These are phyloP conservation scores for Sarocladium oryzae DNA, from an alignment of 2,329 filamentous ascomycete species.

Conservation along the genomic window DNA sequence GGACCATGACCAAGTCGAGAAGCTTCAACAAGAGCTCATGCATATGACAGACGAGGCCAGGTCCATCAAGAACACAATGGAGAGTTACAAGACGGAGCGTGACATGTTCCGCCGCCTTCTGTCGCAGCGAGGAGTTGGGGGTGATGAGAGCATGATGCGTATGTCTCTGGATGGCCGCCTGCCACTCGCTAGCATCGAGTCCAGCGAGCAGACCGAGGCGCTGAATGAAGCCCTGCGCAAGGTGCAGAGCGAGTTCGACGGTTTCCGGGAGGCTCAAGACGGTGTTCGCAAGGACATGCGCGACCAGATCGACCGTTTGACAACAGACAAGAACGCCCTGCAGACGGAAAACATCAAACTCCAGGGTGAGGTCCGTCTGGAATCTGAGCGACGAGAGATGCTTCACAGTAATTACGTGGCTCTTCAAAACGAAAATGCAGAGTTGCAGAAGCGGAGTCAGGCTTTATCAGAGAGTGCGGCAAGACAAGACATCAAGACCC, in stretches of 20 bases:
- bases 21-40: conserved; percentile 64
- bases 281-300: conserved; percentile 77
- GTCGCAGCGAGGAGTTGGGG: conserved; percentile 58
- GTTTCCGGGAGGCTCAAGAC: conserved; percentile 77
- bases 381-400: conserved; percentile 81
- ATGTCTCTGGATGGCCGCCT: conserved; percentile 59
- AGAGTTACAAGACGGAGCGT: conserved; percentile 91
- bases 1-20: conserved; percentile 66
- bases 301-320: conserved; percentile 75
- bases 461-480: conserved; percentile 73
- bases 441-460: conserved; percentile 78
- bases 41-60: conserved; percentile 78
- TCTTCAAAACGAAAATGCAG: conserved; percentile 75
- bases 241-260: conserved; percentile 82
- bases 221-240: conserved; percentile 77
- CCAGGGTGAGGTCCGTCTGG: conserved; percentile 73
- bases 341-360: conserved; percentile 76
- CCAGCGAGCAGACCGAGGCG: conserved; percentile 47
- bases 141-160: conserved; percentile 64
- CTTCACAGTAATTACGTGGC: conserved; percentile 81
- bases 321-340: conserved; percentile 73
- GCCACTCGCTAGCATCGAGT: conserved; percentile 53
- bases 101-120: conserved; percentile 97
- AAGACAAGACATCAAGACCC: conserved; percentile 82
- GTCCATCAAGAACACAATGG: conserved; percentile 73